phyloP scores from a whole-genome alignment of 768 basidiomycete genomes.

The Lentinus brumalis region DNA sequence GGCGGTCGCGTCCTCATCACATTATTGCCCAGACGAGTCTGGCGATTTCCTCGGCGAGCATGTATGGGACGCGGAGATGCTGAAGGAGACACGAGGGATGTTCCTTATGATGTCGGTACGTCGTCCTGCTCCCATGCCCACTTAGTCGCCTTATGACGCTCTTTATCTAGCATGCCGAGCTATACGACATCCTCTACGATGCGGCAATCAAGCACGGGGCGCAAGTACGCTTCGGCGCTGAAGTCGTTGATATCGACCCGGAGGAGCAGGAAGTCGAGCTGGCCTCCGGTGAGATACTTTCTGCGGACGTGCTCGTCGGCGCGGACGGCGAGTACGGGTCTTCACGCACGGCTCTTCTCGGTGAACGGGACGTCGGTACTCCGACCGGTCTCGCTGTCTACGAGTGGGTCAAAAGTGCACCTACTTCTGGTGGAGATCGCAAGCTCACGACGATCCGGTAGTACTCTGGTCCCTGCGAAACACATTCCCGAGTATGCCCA shows the following conservation, averaged over 20 bases:
- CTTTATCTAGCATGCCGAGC: conserved; percentile 31
- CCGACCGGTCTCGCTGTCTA: conserved; percentile 29
- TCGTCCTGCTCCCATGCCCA: conserved; percentile 1
- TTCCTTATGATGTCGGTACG: conserved; percentile 35
- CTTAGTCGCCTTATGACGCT: background rate
- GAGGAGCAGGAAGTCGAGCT: conserved; percentile 28
- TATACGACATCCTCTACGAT: conserved; percentile 35
- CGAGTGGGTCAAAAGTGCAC: conserved; percentile 24
- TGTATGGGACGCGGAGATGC: conserved; percentile 31
- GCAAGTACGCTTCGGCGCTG: conserved; percentile 25
- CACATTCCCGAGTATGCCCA: background rate
- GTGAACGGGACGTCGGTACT: conserved; percentile 10
- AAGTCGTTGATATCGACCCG: conserved; percentile 29
- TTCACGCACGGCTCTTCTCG: conserved; percentile 21
- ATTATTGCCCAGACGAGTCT: conserved; percentile 22
- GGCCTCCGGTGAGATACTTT: conserved; percentile 31
- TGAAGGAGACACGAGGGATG: conserved; percentile 33
- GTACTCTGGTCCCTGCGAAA: background rate
- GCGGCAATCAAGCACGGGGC: conserved; percentile 32
- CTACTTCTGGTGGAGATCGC: background rate
- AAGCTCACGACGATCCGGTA: background rate
- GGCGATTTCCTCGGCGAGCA: conserved; percentile 33
- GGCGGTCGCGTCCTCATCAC: background rate
- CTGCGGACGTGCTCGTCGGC: conserved; percentile 38
- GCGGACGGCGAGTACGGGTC: conserved; percentile 36